A percentile compares a stretch with the other conserved stretches of the same genome.
Evolutionary conservation across 1,284 basidiomycete species (phyloP).

Genomic region (Ganoderma resinaceum): DNA sequence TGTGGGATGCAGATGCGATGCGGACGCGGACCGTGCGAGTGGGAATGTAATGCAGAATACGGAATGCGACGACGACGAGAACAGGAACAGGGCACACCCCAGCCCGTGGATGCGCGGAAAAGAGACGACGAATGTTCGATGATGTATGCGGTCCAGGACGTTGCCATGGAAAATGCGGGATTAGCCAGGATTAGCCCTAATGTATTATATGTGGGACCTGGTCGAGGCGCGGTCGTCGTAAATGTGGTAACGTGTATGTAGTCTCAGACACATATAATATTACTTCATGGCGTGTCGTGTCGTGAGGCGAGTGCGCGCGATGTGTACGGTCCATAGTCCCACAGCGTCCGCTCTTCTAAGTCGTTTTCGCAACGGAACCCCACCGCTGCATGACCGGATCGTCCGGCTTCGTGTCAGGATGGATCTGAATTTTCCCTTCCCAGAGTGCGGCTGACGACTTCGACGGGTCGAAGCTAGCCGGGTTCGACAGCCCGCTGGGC

Average conservation of each 20-base stretch:
- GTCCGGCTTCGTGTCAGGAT: slow-evolving; percentile 78
- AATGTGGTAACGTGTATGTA: neutral
- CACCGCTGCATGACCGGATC: slow-evolving; percentile 53
- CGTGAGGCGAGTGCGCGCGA: slow-evolving; percentile 14
- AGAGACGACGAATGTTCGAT: neutral
- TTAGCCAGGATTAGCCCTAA: neutral
- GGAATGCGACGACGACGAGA: neutral
- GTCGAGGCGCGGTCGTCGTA: neutral
- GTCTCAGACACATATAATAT: neutral
- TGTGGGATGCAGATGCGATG: too few species aligned
- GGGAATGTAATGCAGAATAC: neutral
- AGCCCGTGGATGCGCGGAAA: neutral
- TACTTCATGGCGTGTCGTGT: slow-evolving; percentile 13
- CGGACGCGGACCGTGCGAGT: neutral
- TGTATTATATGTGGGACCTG: neutral
- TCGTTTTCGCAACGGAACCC: slow-evolving; percentile 37
- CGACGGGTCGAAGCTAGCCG: slow-evolving; percentile 79
- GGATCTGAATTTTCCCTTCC: slow-evolving; percentile 85
- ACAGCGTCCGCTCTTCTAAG: slow-evolving; percentile 26
- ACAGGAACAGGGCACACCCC: neutral
- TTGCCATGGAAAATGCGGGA: neutral
- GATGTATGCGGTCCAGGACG: neutral
- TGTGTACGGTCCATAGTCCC: slow-evolving; percentile 16
- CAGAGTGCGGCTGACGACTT: slow-evolving; percentile 80
- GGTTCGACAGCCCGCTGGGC: slow-evolving; percentile 71